These are phyloP conservation scores for Hypoxylon sp. DNA, from an alignment of 2,329 filamentous ascomycete genomes.

Conservation along the genomic window DNA sequence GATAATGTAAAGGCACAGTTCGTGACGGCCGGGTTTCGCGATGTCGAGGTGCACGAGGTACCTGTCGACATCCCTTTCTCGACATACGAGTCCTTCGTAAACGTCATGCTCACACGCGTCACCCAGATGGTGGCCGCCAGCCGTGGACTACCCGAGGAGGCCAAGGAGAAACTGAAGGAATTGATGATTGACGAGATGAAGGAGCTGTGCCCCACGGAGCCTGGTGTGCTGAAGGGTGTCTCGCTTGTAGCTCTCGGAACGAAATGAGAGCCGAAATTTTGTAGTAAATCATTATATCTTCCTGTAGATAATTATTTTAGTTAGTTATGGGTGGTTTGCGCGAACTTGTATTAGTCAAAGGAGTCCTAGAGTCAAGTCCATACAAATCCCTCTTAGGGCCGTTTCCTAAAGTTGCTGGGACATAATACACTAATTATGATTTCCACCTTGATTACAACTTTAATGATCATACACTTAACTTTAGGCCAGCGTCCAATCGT, in stretches of 20 bases:
- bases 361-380: no score
- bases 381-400: no score
- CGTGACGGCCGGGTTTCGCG: background rate
- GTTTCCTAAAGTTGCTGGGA: no score
- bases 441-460: no score
- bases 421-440: no score
- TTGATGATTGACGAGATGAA: constrained; percentile 11
- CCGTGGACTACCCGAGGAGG: background rate
- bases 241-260: constrained; percentile 1
- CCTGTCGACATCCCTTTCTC: constrained; percentile 7
- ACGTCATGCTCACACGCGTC: constrained; percentile 5
- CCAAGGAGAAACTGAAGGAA: background rate
- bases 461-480: no score
- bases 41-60: constrained; percentile 7
- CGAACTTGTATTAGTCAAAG: no score
- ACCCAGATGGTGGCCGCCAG: background rate
- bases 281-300: no score
- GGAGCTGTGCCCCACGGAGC: constrained; percentile 1
- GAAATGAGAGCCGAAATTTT: no score
- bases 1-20: background rate
- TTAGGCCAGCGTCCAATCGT: no score
- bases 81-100: constrained; percentile 5
- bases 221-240: constrained; percentile 5
- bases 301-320: no score
- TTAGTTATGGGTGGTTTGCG: no score